phyloP scores from a whole-genome alignment of 441 rosid species.

The Croton laevigatus region DNA sequence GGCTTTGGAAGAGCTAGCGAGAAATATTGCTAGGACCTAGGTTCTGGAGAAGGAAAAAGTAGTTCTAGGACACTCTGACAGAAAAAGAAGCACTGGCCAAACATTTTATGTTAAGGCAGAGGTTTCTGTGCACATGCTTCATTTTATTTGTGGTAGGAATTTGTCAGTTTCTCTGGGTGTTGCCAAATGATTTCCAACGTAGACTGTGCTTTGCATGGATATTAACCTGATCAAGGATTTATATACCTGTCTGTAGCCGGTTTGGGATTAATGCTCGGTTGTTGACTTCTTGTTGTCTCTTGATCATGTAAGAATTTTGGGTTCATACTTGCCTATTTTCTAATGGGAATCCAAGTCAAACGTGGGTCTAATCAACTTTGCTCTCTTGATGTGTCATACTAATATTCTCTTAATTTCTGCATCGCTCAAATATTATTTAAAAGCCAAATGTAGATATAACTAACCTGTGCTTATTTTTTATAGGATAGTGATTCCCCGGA shows the following conservation, averaged over 20 bases:
- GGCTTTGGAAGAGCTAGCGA: slow-evolving; percentile 4
- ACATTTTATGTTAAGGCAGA: slow-evolving; percentile 2
- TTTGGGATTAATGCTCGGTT: too few relatives aligned
- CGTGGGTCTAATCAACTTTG: too few relatives aligned
- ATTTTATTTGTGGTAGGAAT: background rate
- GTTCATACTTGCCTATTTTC: background rate
- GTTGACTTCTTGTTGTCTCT: too few relatives aligned
- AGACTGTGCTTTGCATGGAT: too few relatives aligned
- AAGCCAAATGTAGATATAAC: slow-evolving; percentile 11
- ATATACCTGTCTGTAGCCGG: too few relatives aligned
- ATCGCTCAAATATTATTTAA: background rate
- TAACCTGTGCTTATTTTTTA: slow-evolving; percentile 21
- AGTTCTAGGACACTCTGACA: background rate
- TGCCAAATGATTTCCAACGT: background rate
- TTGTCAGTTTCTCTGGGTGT: background rate
- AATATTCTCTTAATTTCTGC: background rate
- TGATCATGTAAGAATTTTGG: background rate
- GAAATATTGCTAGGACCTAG: background rate
- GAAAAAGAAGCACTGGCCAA: background rate
- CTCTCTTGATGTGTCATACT: background rate
- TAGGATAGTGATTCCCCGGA: slow-evolving; percentile 87
- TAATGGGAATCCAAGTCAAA: background rate
- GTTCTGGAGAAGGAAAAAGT: slow-evolving; percentile 10
- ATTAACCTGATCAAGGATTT: too few relatives aligned
- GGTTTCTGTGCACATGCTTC: slow-evolving; percentile 1